Conservation (phyloP, 805 yeast genomes). For the Candida andamanensis region DNA sequence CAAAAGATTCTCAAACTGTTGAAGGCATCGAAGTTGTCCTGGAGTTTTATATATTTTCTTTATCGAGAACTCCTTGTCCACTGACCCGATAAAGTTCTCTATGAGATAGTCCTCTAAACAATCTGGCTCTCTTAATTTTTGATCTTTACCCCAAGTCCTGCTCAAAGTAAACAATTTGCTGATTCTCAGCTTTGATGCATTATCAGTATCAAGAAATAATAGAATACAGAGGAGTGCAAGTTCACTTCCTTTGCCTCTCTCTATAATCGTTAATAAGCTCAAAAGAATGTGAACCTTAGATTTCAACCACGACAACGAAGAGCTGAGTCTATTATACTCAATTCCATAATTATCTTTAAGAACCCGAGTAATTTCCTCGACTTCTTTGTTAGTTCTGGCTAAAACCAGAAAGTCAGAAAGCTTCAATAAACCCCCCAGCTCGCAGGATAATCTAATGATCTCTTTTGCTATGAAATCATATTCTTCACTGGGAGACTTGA, state of each 20-base stretch:
- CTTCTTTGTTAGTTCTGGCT: constrained; percentile 47
- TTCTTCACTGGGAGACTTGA: constrained; percentile 28
- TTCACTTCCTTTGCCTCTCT: constrained; percentile 27
- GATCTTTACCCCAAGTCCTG: constrained; percentile 8
- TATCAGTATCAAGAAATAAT: constrained; percentile 19
- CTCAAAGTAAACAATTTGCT: constrained; percentile 23
- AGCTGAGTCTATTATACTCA: constrained; percentile 38
- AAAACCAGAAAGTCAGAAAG: constrained; percentile 50
- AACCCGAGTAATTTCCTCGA: constrained; percentile 33
- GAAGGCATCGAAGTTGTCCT: constrained; percentile 1
- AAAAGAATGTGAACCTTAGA: constrained; percentile 41
- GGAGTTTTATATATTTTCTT: constrained; percentile 3
- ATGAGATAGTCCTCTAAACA: constrained; percentile 19
- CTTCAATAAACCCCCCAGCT: constrained; percentile 38
- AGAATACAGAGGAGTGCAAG: constrained; percentile 26
- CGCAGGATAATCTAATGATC: constrained; percentile 34
- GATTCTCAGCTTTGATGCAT: constrained; percentile 19
- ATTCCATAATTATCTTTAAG: constrained; percentile 36
- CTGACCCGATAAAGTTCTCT: constrained; percentile 19
- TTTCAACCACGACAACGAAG: constrained; percentile 49
- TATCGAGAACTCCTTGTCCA: constrained; percentile 6
- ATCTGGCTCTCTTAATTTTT: constrained; percentile 4
- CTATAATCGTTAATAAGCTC: constrained; percentile 43
- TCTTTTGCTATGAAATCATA: constrained; percentile 41
- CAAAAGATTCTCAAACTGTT: constrained; percentile 8